Base-by-base conservation (phyloP, 2,329 filamentous ascomycete genomes). In the Camillea tinctor region DNA sequence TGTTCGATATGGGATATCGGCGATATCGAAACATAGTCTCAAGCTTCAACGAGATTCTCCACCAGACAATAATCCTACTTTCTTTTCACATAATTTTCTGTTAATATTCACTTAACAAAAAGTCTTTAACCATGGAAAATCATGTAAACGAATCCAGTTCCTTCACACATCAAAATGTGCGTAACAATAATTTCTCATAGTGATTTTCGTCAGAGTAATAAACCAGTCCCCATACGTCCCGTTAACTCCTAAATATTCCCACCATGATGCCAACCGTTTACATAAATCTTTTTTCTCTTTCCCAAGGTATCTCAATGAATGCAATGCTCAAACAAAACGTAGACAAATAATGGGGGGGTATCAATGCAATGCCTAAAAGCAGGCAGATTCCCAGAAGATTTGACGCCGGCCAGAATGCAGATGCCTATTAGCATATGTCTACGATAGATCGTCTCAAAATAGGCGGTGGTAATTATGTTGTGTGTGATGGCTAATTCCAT, bases 311-410 rank as follows among this genome's bases (percentile, higher is more conserved):
- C 36, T 24, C 22, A 8, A 15, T 13, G 24, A 55, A 50, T 20
- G n/a, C 24, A 24, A 60, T 50, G 49, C 48, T 22, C 54, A 50
- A 55, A 19, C 51, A 36, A 48, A 49, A 60, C 58, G 55, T 22
- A 57, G 52, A 23, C 23, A 49, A 52, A 59, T 54, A 30, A 30
- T 9, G 13, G 30, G 54, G n/a, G 69, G 69, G 68, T 71, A 71
- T 71, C 66, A 63, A 54, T 64, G 62, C 51, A 51, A 64, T 69
- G 69, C 68, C 69, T 70, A 56, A 64, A 69, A 71, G 69, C 69
- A 69, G 50, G 61, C 23, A 54, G 59, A 61, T 62, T 48, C 57
- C 65, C 60, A 20, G 51, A 55, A 36, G 15, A 5, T 3, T 30
- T 9, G 30, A 60, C 50, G 40, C 55, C 56, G 24, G 24, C 48